These are phyloP conservation scores for Aspergillus ruber DNA, from an alignment of 2,329 filamentous ascomycete genomes.

Conservation along the genomic window DNA sequence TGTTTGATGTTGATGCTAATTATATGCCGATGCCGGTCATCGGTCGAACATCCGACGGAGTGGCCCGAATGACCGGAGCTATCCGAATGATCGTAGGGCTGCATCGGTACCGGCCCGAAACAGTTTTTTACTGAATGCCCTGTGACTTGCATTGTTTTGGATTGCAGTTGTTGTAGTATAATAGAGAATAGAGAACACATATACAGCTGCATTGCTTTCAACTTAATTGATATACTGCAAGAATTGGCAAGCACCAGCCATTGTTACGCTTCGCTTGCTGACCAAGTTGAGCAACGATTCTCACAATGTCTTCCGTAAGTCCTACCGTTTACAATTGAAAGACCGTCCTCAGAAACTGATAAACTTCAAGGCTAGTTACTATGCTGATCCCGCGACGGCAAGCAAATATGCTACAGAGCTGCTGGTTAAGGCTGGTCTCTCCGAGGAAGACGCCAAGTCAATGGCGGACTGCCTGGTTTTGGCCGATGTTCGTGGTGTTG, in stretches of 20 bases:
- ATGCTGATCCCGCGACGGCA: neutral
- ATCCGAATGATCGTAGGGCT: neutral
- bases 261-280: neutral
- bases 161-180: neutral
- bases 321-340: neutral
- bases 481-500: constrained; percentile 1
- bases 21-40: neutral
- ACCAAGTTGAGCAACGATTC: neutral
- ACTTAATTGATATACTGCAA: too few relatives aligned
- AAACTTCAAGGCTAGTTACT: neutral
- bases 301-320: neutral
- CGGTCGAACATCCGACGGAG: neutral
- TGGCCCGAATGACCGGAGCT: neutral
- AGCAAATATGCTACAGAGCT: neutral
- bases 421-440: neutral
- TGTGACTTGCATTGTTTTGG: too few relatives aligned
- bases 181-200: neutral
- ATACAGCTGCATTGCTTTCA: too few relatives aligned
- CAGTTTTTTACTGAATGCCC: neutral
- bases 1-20: neutral
- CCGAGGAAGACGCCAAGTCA: neutral
- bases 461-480: constrained; percentile 2
- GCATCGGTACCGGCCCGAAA: neutral
- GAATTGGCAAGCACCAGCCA: too few relatives aligned
- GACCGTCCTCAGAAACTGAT: neutral